These are phyloP conservation scores for Aspergillus nidulans DNA, from an alignment of 495 filamentous ascomycete species.

Conservation along the genomic window DNA sequence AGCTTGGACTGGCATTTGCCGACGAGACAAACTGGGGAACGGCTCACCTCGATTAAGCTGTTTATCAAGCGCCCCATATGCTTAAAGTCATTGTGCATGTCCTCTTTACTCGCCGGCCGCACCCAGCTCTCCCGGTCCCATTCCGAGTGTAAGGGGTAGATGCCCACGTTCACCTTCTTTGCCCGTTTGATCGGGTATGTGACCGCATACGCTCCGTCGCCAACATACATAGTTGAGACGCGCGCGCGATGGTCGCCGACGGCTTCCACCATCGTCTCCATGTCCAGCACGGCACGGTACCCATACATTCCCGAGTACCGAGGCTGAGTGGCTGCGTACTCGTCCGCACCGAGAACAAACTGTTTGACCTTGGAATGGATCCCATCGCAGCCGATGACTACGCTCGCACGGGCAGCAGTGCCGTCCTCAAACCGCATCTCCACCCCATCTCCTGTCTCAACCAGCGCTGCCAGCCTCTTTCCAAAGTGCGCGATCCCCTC, in stretches of 20 bases:
- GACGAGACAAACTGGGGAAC: neutral
- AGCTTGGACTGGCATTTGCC: neutral
- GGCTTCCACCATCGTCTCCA: conserved; percentile 49
- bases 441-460: conserved; percentile 17
- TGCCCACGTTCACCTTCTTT: conserved; percentile 57
- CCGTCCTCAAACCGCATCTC: conserved; percentile 33
- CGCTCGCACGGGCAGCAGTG: conserved; percentile 25
- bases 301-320: conserved; percentile 50
- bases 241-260: conserved; percentile 48
- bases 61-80: conserved; percentile 49
- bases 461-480: conserved; percentile 25
- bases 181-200: conserved; percentile 65
- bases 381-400: conserved; percentile 57
- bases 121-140: conserved; percentile 57
- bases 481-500: conserved; percentile 31
- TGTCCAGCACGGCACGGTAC: conserved; percentile 58
- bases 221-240: conserved; percentile 55
- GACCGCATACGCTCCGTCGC: conserved; percentile 53
- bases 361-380: conserved; percentile 49
- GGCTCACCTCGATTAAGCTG: conserved; percentile 39
- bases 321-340: conserved; percentile 23
- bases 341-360: conserved; percentile 37
- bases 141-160: conserved; percentile 39
- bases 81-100: conserved; percentile 51
- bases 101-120: conserved; percentile 47